phyloP scores from a whole-genome alignment of 495 filamentous ascomycete genomes.

The Trichodelitschia bisporula region DNA sequence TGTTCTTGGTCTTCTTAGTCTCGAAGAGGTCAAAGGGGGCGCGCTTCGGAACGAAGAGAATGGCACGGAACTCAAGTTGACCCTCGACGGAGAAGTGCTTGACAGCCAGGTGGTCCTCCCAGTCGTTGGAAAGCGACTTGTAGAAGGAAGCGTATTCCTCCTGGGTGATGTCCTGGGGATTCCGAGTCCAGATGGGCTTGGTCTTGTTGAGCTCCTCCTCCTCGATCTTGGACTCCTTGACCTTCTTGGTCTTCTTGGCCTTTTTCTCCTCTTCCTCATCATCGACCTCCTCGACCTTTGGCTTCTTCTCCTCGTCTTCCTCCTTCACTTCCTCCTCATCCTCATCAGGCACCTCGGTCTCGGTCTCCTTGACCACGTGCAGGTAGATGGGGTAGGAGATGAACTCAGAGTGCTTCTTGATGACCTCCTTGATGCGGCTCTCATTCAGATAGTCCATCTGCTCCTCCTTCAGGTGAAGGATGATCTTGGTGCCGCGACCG shows the following conservation, averaged over 20 bases:
- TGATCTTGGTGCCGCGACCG: constrained; percentile 89
- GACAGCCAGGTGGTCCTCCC: constrained; percentile 97
- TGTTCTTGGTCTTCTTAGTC: constrained; percentile 99
- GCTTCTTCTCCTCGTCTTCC: constrained; percentile 47
- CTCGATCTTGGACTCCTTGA: constrained; percentile 96
- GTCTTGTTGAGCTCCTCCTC: constrained; percentile 99
- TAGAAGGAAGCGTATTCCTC: constrained; percentile 99
- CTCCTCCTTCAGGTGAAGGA: constrained; percentile 98
- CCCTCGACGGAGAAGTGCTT: constrained; percentile 99
- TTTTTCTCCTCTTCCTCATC: constrained; percentile 71
- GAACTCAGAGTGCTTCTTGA: constrained; percentile 99
- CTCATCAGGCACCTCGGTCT: constrained; percentile 96
- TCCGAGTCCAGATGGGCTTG: constrained; percentile 99
- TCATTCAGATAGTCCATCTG: constrained; percentile 96
- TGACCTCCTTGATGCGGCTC: constrained; percentile 98
- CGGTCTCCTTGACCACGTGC: constrained; percentile 93
- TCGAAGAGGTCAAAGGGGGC: constrained; percentile 99
- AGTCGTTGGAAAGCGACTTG: constrained; percentile 98
- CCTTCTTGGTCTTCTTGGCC: constrained; percentile 91
- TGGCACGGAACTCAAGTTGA: constrained; percentile 98
- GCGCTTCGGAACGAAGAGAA: constrained; percentile 98
- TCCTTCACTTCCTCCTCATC: constrained; percentile 55
- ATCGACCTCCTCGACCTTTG: constrained; percentile 64
- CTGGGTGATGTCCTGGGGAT: constrained; percentile 79
- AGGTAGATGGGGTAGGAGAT: constrained; percentile 99